Evolutionary conservation across 495 filamentous ascomycete genomes (phyloP), one percentile per base, ranked within the genome.

Genomic region (Penicillium silybi): DNA sequence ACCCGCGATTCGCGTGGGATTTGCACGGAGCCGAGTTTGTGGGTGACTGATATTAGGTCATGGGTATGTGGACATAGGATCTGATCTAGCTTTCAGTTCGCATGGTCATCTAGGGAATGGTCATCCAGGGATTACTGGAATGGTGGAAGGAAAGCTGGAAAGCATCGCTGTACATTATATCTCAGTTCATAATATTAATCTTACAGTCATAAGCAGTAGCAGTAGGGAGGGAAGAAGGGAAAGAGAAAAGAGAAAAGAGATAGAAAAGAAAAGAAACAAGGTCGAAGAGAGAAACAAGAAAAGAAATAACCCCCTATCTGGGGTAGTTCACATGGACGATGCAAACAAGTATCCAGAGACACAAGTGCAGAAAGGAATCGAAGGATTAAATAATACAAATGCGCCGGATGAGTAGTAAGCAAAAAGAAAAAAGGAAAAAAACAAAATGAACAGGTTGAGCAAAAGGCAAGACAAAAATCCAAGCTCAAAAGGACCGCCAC

Each of bases 81-180:
- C n/a, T n/a, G n/a, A n/a, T n/a, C n/a, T n/a, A n/a, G n/a, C n/a
- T n/a, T n/a, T n/a, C n/a, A n/a, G n/a, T n/a, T n/a, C n/a, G n/a
- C n/a, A n/a, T n/a, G n/a, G n/a, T n/a, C n/a, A n/a, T n/a, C n/a
- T n/a, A n/a, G n/a, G n/a, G n/a, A n/a, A n/a, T n/a, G n/a, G n/a
- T n/a, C n/a, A n/a, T n/a, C n/a, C n/a, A n/a, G 11, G 29, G 11
- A 13, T 13, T 32, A 13, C 29, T 13, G 11, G 26, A 29, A 7
- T 10, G 13, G 9, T 15, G 29, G n/a, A 29, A 29, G 7, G 26
- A 29, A 10, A 10, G 11, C 11, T 2, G 10, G 1, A 13, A 13
- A 32, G 29, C 29, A 32, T 52, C 44, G 41, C 54, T 53, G 54
- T 48, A 48, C 45, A 57, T 57, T 53, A 57, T 35, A 45, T 44